Conservation (phyloP, 306 rosid species). For the Begonia fuchsioides region DNA sequence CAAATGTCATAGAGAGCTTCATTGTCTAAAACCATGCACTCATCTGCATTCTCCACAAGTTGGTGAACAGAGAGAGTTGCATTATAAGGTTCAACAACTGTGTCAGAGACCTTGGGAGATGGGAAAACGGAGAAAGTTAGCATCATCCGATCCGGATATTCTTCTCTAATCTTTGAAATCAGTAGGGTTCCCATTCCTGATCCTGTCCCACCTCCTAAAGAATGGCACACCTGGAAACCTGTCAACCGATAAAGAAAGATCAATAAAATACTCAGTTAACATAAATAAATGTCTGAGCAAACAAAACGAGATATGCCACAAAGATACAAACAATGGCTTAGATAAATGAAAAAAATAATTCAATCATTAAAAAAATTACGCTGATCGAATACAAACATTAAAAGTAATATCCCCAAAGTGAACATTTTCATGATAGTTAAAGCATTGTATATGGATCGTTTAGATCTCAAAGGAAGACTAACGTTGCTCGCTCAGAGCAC, state of each 20-base stretch:
- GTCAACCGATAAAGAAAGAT: background rate
- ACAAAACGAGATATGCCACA: no score
- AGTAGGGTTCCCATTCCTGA: slow-evolving; percentile 55
- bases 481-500: no score
- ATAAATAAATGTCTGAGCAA: no score
- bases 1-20: slow-evolving; percentile 52
- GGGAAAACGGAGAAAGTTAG: slow-evolving; percentile 50
- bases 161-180: slow-evolving; percentile 46
- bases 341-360: no score
- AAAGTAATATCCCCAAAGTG: no score
- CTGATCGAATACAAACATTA: no score
- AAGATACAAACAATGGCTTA: no score
- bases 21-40: slow-evolving; percentile 54
- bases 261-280: no score
- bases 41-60: slow-evolving; percentile 51
- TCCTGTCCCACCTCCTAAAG: slow-evolving; percentile 51
- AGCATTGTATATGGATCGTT: no score
- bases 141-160: slow-evolving; percentile 50
- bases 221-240: slow-evolving; percentile 58
- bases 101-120: slow-evolving; percentile 47
- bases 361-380: no score
- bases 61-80: slow-evolving; percentile 55
- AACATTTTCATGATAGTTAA: no score
- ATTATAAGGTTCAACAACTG: slow-evolving; percentile 51
- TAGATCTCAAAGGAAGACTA: no score